phyloP scores from a whole-genome alignment of 2,329 filamentous ascomycete genomes.

The Thelonectria discophora region DNA sequence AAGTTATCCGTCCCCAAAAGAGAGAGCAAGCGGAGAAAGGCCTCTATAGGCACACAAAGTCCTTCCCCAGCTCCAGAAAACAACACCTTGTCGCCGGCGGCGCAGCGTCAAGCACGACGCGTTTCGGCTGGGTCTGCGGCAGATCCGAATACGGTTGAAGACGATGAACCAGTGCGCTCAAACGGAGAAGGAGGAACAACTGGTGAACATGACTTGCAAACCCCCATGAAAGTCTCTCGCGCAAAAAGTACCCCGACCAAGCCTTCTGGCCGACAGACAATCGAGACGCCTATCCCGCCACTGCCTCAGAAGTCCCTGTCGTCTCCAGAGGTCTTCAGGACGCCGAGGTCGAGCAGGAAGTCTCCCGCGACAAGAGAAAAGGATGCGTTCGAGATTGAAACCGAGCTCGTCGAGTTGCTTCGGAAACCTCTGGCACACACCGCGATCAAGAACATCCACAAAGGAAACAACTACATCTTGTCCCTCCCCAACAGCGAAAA shows the following conservation, averaged over 20 bases:
- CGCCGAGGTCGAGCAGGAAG: not conserved
- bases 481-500: not conserved
- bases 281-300: not conserved
- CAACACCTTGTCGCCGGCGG: not conserved
- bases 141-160: not conserved
- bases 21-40: not conserved
- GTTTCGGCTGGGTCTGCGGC: not conserved
- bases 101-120: not conserved
- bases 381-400: not conserved
- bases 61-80: not conserved
- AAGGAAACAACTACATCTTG: conserved; percentile 10
- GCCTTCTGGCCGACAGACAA: not conserved
- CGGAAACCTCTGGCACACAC: not conserved
- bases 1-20: not conserved
- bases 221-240: not conserved
- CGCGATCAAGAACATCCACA: not conserved
- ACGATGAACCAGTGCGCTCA: not conserved
- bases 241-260: not conserved
- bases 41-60: not conserved
- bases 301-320: not conserved
- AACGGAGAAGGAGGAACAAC: not conserved
- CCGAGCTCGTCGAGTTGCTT: not conserved
- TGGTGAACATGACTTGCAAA: not conserved
- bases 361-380: not conserved
- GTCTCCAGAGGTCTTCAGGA: not conserved